Evolutionary conservation across 2,329 filamentous ascomycete genomes (phyloP), one percentile per base, ranked within the genome.

Genomic region (Beauveria caledonica): DNA sequence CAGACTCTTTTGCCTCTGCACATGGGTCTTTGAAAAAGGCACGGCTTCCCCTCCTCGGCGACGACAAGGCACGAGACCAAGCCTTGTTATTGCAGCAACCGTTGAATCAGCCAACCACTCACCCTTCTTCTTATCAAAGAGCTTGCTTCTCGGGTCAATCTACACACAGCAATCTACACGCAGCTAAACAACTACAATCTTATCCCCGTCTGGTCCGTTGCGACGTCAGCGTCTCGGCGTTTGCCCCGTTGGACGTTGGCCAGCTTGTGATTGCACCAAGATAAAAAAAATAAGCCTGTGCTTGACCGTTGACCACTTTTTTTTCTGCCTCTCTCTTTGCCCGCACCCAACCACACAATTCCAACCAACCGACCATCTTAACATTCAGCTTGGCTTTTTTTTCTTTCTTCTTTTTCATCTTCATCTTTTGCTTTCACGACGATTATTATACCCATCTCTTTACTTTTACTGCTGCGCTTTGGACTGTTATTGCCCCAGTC

Each of bases 391-490:
- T 53, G 17, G 27, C 45, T 36, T 53, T 48, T 39, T 45, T 60
- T 45, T 60, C 27, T 36, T 49, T 27, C 19, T 48, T 60, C 40
- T 54, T 61, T 57, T 56, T 53, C 44, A 45, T 54, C 33, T 36
- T 36, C 11, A 13, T 5, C 25, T 27, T 63, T 44, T 62, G 19
- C 58, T 58, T 51, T 60, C 44, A 52, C 55, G 42, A 60, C 57
- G 4, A 49, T 27, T 39, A 49, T 15, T n/a, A 19, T 25, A 19
- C 25, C 21, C 33, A 53, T 17, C 25, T 21, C 36, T 21, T n/a
- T n/a, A 15, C 17, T 17, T 40, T 40, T 33, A 1, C 36, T 36
- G 17, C 33, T 40, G 11, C 19, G 17, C 19, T 17, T 33, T 15
- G 11, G 29, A 29, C 46, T 9, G 33, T 36, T 36, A 3, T 40